Percentiles rank a stretch among this genome's conserved stretches.
Conservation (phyloP, 1,139 yeast species). For the Scheffersomyces segobiensis region DNA sequence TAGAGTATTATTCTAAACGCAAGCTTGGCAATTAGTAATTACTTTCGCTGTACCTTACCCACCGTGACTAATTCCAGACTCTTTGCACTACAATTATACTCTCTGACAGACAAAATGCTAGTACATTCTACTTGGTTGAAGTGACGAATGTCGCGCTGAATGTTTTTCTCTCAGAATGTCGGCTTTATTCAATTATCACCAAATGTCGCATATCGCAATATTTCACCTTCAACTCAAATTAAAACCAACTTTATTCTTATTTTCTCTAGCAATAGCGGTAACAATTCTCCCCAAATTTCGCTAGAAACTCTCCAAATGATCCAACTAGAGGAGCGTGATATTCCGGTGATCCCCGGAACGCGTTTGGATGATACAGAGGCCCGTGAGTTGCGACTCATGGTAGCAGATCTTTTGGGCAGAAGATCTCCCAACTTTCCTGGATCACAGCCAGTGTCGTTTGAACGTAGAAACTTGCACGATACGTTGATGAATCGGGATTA, state of each 20-base stretch:
- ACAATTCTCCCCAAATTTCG: background rate
- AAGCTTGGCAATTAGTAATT: background rate
- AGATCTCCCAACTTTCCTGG: constrained; percentile 69
- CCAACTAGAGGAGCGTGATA: constrained; percentile 54
- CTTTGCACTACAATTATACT: background rate
- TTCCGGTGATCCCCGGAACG: constrained; percentile 85
- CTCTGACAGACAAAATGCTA: background rate
- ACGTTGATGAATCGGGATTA: constrained; percentile 62
- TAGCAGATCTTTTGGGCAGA: constrained; percentile 65
- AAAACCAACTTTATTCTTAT: background rate
- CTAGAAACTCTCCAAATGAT: constrained; percentile 22
- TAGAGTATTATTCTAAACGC: too few relatives aligned
- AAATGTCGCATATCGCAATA: background rate
- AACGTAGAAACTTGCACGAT: constrained; percentile 66
- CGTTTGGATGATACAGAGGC: constrained; percentile 71
- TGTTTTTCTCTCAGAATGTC: background rate
- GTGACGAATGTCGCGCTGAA: background rate
- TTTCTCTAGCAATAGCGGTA: background rate
- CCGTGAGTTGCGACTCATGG: constrained; percentile 64
- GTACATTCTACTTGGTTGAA: background rate
- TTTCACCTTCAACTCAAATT: background rate
- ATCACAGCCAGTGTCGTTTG: constrained; percentile 93
- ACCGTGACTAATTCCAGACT: background rate
- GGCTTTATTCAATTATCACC: background rate
- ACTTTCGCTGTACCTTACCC: background rate